These are phyloP conservation scores for Chiua virens DNA, from an alignment of 768 basidiomycete genomes.

Conservation along the genomic window DNA sequence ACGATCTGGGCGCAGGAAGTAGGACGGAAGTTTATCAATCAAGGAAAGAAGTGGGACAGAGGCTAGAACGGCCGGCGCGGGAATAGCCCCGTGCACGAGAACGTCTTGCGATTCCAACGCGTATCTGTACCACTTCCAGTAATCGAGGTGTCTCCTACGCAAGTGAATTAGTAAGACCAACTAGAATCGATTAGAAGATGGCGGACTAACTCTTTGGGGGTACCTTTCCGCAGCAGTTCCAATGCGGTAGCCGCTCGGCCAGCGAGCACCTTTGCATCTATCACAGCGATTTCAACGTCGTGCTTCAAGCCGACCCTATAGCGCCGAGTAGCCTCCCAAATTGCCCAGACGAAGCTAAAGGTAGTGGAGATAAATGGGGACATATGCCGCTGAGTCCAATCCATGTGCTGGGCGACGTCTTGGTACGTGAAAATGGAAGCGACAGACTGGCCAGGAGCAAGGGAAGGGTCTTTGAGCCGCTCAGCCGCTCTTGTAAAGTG, in stretches of 20 bases:
- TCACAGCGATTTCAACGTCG: constrained; percentile 75
- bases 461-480: constrained; percentile 34
- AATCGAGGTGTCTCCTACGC: constrained; percentile 54
- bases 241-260: constrained; percentile 63
- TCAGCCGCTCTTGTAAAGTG: constrained; percentile 37
- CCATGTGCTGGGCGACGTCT: constrained; percentile 70
- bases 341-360: constrained; percentile 79
- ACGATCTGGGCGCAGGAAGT: constrained; percentile 48
- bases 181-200: background rate
- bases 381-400: constrained; percentile 71
- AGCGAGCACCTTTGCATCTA: constrained; percentile 62
- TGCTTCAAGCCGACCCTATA: constrained; percentile 72
- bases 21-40: constrained; percentile 69
- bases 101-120: constrained; percentile 76
- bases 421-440: constrained; percentile 45
- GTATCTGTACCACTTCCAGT: constrained; percentile 78
- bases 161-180: background rate
- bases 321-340: constrained; percentile 80
- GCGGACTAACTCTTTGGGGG: constrained; percentile 53
- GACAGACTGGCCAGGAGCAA: constrained; percentile 32
- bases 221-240: constrained; percentile 55
- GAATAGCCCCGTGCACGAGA: constrained; percentile 68
- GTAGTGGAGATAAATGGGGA: constrained; percentile 75
- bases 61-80: constrained; percentile 61
- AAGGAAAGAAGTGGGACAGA: constrained; percentile 68